These are phyloP conservation scores for Lachnellula hyalina DNA, from an alignment of 2,329 filamentous ascomycete species.

Conservation along the genomic window DNA sequence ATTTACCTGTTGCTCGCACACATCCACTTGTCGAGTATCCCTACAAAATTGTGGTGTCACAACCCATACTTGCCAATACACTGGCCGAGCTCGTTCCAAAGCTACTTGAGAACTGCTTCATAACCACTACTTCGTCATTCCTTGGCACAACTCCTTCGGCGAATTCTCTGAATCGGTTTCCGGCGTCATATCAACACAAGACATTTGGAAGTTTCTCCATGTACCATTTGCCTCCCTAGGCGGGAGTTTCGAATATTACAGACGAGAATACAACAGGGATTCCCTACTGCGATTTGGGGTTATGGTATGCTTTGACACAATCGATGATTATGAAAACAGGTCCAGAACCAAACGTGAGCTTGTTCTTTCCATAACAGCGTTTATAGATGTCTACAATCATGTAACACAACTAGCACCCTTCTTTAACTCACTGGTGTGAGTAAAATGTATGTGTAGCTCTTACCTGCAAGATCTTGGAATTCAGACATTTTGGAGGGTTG, in stretches of 20 bases:
- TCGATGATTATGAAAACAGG: conserved; percentile 42
- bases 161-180: conserved; percentile 11
- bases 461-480: conserved; percentile 1
- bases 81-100: conserved; percentile 41
- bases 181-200: conserved; percentile 8
- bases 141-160: conserved; percentile 5
- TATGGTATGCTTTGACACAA: conserved; percentile 43
- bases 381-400: conserved; percentile 7
- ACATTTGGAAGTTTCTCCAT: conserved; percentile 12
- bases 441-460: neutral
- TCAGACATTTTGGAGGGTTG: conserved; percentile 20
- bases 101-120: conserved; percentile 40
- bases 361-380: conserved; percentile 11
- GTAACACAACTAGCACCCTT: neutral
- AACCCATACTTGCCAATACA: conserved; percentile 34
- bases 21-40: conserved; percentile 44
- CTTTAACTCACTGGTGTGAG: neutral
- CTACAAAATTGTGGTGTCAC: conserved; percentile 41
- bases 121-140: conserved; percentile 32
- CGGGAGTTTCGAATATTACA: conserved; percentile 9
- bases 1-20: conserved; percentile 35
- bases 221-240: conserved; percentile 9
- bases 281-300: conserved; percentile 28
- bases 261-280: conserved; percentile 10
- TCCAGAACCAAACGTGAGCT: conserved; percentile 27